Base-by-base conservation (phyloP, 768 basidiomycete genomes). In the Tephrocybe sp. region DNA sequence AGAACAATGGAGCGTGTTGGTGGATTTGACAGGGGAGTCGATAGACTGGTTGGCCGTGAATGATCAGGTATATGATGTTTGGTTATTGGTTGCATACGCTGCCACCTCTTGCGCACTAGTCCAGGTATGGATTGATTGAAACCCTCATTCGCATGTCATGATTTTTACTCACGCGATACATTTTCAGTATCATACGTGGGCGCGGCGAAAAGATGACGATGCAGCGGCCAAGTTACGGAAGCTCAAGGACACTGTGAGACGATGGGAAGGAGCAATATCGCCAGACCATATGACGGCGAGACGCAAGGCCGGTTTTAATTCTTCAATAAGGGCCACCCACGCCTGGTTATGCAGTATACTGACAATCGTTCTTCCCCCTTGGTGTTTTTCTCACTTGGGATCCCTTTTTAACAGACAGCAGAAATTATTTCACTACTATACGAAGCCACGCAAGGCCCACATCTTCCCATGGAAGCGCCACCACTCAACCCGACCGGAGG, bases 251-350 rank as follows among this genome's bases (percentile, higher is more conserved):
- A 89, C 87, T 49, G 85, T 94, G 12, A 76, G 85, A 52, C 76
- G 87, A 53, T 98, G 94, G 93, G 95, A 96, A 67, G 80, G 76
- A 48, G 80, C 89, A 0, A 79, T 94, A 52, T 89, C 87, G 52
- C 87, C 89, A 42, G 94, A 97, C 58, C 94, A 98, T 69, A 95
- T 95, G 92, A 92, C 89, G 36, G 85, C 89, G 16, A 82, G 93
- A 70, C 84, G 93, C 57, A 96, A 96, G 85, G 92, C 75, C 55
- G 58, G 78, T 70, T 57, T 57, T 47, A 50, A 52, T 67, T 62
- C 60, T 60, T 57, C 26, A 35, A 26, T 5, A 30, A 36, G 43
- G 46, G 50, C 42, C n/a, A 35, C n/a, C 32, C 35, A 31, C 42
- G 56, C 45, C 38, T 53, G 17, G 39, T 40, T 22, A 22, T 20